Evolutionary conservation across 208 protist genomes (phyloP).

Genomic region (Tritrichomonas musculus): DNA sequence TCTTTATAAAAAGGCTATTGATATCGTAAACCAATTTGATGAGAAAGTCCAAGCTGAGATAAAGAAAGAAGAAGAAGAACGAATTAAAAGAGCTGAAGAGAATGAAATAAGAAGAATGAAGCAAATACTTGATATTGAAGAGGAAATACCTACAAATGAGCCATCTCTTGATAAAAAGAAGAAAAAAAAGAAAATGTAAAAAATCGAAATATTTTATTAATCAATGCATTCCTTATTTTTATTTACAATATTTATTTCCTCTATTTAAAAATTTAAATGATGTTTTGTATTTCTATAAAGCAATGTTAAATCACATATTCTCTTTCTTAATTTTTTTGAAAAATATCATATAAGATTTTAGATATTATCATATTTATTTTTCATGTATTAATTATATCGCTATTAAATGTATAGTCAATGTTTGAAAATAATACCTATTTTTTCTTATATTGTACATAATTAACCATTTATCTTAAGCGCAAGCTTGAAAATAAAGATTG

Average conservation of each 20-base stretch:
- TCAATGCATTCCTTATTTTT: neutral
- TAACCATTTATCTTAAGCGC: too few relatives aligned
- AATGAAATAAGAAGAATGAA: neutral
- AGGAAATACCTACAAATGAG: neutral
- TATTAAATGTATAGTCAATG: too few relatives aligned
- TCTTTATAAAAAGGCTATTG: neutral
- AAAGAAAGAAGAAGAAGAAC: slow-evolving; percentile 19
- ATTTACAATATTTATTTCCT: neutral
- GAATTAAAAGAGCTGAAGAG: neutral
- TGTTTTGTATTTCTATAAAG: too few relatives aligned
- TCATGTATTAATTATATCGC: too few relatives aligned
- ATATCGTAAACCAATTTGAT: neutral
- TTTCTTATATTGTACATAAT: too few relatives aligned
- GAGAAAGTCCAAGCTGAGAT: neutral
- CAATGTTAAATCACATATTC: too few relatives aligned
- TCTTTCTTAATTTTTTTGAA: too few relatives aligned
- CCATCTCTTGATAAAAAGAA: neutral
- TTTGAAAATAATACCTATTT: too few relatives aligned
- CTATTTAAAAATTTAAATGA: neutral
- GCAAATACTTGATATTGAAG: neutral
- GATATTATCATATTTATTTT: too few relatives aligned
- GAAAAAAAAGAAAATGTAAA: neutral
- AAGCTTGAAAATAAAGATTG: too few relatives aligned
- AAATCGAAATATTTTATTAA: neutral
- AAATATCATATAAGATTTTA: too few relatives aligned